phyloP scores from a whole-genome alignment of 176 grass and related monocot species.

The Thalia dealbata region DNA sequence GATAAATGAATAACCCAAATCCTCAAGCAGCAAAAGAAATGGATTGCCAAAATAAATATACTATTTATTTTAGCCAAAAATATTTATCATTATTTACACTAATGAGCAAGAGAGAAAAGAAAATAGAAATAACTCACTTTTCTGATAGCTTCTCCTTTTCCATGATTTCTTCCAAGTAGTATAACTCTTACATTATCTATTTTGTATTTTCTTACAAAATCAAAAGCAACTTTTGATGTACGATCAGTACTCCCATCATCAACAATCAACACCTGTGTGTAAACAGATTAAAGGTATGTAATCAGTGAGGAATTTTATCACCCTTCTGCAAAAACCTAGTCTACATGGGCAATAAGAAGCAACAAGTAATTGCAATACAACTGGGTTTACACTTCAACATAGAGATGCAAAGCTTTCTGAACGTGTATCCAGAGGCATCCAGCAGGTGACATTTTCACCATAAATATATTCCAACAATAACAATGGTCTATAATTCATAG shows the following conservation, averaged over 20 bases:
- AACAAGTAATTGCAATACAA: background rate
- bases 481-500: too few species aligned
- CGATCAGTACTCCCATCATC: slow-evolving; percentile 82
- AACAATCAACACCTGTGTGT: slow-evolving; percentile 71
- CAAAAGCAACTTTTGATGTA: slow-evolving; percentile 75
- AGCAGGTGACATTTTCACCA: too few species aligned
- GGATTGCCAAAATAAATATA: background rate
- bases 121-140: slow-evolving; percentile 53
- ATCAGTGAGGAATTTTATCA: background rate
- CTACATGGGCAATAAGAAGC: background rate
- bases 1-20: background rate
- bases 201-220: slow-evolving; percentile 53
- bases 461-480: too few species aligned
- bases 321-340: background rate
- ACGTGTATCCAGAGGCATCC: too few species aligned
- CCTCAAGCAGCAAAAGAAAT: background rate
- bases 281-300: slow-evolving; percentile 10
- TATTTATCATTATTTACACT: background rate
- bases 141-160: slow-evolving; percentile 97
- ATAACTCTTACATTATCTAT: slow-evolving; percentile 93
- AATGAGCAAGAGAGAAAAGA: background rate
- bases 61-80: background rate
- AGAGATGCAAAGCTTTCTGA: background rate
- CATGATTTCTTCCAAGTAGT: slow-evolving; percentile 83
- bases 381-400: background rate